Base-by-base conservation (phyloP, 192 early-diverging fungal genomes). In the Mortierella alpina region DNA sequence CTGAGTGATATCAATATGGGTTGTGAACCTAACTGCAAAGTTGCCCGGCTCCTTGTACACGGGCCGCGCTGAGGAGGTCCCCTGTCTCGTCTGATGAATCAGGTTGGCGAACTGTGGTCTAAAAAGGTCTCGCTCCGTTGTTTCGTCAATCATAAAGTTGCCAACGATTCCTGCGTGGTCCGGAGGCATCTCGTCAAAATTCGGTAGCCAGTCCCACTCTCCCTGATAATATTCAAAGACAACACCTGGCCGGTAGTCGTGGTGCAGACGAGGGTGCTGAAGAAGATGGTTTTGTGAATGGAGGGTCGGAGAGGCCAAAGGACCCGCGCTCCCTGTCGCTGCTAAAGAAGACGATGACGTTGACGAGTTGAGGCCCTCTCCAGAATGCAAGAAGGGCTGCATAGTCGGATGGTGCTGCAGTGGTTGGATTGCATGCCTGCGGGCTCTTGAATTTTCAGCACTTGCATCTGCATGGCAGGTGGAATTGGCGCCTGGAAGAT, bases 91-190 rank as follows among this genome's bases (percentile, higher is more conserved):
- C 58, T 59, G 39, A 7, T 42, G 58, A 14, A n/a, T 41, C 58
- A 8, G 71, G 42, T 58, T n/a, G 10, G 55, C 50, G 51, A 15
- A 73, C 45, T 47, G 52, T 18, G 68, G 68, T 45, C 77, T 50
- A 20, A 80, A 80, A 5, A 80, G 48, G 18, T 80, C 77, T 8
- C 60, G 58, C 39, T 80, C 77, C 1, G 77, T 80, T 0, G 77
- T 68, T 0, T 80, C 77, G n/a, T 80, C 77, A 23, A 80, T 72
- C 77, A 80, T 80, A 63, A 80, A 80, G 54, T 80, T 80, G 20
- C 77, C 77, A 2, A 80, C 70, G 23, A 80, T 80, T 4, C 77
- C 77, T 10, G 49, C 77, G 53, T 80, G 71, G 15, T 72, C 63
- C 0, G 77, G 77, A 4, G 22, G 49, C 77, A 80, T 80, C 54